Evolutionary conservation across 495 filamentous ascomycete genomes (phyloP).

Genomic region (Bombardia bombarda): DNA sequence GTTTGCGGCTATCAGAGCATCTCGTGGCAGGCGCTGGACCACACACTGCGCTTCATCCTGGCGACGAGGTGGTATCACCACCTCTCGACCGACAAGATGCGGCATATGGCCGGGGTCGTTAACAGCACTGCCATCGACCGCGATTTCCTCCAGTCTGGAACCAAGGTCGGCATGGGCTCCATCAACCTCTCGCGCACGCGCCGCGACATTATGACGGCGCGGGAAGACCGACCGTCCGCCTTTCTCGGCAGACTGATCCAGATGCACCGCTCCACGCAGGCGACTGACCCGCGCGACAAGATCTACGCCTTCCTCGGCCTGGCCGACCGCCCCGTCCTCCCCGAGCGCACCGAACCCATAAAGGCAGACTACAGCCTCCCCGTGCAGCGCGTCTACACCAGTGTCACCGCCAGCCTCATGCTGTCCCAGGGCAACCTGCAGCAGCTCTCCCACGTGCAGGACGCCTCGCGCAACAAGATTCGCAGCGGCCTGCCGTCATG

Average conservation of each 20-base stretch:
- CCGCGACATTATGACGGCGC: background rate
- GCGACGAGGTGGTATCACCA: constrained; percentile 8
- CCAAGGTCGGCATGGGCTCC: background rate
- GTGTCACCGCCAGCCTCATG: background rate
- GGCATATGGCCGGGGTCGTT: background rate
- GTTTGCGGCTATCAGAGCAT: constrained; percentile 6
- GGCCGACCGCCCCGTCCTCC: background rate
- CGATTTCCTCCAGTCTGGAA: constrained; percentile 3
- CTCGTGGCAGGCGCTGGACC: constrained; percentile 3
- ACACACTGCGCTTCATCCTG: background rate
- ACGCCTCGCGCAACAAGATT: background rate
- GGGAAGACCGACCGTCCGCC: background rate
- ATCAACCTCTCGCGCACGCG: constrained; percentile 2
- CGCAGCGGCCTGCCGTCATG: constrained; percentile 6
- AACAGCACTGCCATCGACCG: background rate
- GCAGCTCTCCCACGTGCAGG: constrained; percentile 5
- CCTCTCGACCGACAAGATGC: constrained; percentile 5
- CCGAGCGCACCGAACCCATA: background rate
- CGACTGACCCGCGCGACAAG: constrained; percentile 7
- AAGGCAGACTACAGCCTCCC: background rate
- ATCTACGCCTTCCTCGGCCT: constrained; percentile 7
- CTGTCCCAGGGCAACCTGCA: background rate
- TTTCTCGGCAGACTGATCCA: background rate
- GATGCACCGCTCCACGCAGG: background rate
- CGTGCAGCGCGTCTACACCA: constrained; percentile 3